These are phyloP conservation scores for Fusarium odoratissimum DNA, from an alignment of 2,329 filamentous ascomycete genomes.

Conservation along the genomic window DNA sequence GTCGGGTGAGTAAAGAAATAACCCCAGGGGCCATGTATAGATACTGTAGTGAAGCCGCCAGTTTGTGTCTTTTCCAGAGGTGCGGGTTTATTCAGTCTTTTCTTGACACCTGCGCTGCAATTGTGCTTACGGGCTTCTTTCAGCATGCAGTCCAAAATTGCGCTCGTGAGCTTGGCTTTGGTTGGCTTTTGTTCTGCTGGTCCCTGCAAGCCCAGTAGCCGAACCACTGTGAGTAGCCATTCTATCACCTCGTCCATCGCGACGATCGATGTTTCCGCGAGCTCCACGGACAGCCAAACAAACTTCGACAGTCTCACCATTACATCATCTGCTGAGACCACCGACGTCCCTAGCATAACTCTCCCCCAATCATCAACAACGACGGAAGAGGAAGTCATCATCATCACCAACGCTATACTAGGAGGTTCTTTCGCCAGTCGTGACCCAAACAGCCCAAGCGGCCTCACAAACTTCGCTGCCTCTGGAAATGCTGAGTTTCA, in stretches of 20 bases:
- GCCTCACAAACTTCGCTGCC: neutral
- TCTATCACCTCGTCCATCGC: neutral
- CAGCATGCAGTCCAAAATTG: neutral
- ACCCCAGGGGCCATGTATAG: neutral
- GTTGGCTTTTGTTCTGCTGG: neutral
- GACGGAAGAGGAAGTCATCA: neutral
- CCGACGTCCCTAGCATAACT: neutral
- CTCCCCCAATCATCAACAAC: neutral
- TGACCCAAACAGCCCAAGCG: conserved; percentile 1
- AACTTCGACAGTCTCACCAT: neutral
- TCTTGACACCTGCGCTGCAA: neutral
- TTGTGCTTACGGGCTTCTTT: too few species aligned
- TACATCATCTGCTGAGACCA: neutral
- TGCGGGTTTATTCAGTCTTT: neutral
- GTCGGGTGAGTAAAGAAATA: neutral
- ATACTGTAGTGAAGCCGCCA: neutral
- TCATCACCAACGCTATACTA: conserved; percentile 4
- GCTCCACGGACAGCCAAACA: rapidly evolving
- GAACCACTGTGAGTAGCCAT: neutral
- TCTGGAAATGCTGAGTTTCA: conserved; percentile 1
- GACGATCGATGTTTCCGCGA: neutral
- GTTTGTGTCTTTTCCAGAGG: neutral
- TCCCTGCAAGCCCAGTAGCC: neutral
- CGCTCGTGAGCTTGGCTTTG: neutral
- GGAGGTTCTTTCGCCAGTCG: conserved; percentile 3